phyloP scores from a whole-genome alignment of 2,329 filamentous ascomycete genomes.

The Mollisia scopiformis region DNA sequence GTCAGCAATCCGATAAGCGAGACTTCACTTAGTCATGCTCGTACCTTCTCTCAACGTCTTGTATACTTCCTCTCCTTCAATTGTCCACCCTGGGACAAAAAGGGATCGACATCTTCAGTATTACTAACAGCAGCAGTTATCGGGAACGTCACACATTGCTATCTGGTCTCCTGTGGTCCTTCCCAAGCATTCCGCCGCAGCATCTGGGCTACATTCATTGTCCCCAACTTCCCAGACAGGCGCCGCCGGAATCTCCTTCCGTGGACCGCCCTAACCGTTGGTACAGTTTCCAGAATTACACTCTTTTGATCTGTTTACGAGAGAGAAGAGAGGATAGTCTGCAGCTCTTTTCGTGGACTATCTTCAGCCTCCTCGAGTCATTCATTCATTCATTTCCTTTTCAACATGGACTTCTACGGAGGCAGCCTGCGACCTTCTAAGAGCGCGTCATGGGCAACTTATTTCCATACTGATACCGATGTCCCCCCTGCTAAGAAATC shows the following conservation, averaged over 20 bases:
- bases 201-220: constrained; percentile 21
- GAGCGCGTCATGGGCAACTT: neutral
- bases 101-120: constrained; percentile 24
- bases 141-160: neutral
- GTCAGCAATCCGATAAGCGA: constrained; percentile 25
- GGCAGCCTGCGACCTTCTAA: constrained; percentile 7
- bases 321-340: constrained; percentile 32
- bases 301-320: constrained; percentile 24
- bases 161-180: constrained; percentile 5
- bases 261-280: neutral
- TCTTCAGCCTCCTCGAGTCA: constrained; percentile 29
- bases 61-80: constrained; percentile 18
- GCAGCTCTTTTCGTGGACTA: constrained; percentile 28
- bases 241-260: neutral
- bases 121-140: constrained; percentile 22
- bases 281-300: neutral
- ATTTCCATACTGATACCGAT: neutral
- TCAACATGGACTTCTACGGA: constrained; percentile 4
- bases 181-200: neutral
- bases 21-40: constrained; percentile 12
- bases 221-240: neutral
- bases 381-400: constrained; percentile 26
- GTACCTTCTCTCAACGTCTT: constrained; percentile 7
- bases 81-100: constrained; percentile 10
- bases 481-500: no score